Evolutionary conservation across 345 rosid species (phyloP).

Genomic region (Pseudoturritis turrita): DNA sequence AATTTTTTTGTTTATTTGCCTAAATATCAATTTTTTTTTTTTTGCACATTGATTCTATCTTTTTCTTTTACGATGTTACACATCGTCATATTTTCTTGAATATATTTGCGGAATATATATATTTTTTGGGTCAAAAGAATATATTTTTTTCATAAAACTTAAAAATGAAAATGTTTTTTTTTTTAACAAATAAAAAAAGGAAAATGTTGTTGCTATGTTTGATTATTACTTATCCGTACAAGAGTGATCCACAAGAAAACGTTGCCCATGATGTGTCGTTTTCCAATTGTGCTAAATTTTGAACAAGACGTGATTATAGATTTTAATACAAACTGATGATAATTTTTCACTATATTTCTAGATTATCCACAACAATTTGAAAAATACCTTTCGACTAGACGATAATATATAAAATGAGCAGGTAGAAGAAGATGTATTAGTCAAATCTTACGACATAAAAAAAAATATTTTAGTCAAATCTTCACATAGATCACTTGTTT

Average conservation of each 20-base stretch:
- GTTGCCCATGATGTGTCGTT: background rate
- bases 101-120: too few relatives aligned
- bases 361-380: background rate
- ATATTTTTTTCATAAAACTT: too few relatives aligned
- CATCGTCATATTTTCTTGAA: too few relatives aligned
- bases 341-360: background rate
- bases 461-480: background rate
- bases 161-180: too few relatives aligned
- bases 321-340: background rate
- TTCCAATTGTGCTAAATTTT: background rate
- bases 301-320: background rate
- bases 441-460: background rate
- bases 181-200: too few relatives aligned
- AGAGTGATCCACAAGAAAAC: conserved; percentile 14
- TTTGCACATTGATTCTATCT: too few relatives aligned
- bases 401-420: background rate
- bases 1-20: too few relatives aligned
- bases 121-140: too few relatives aligned
- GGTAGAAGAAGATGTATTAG: background rate
- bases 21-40: too few relatives aligned
- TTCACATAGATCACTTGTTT: background rate
- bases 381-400: background rate
- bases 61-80: too few relatives aligned
- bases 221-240: background rate
- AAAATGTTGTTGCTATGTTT: background rate